Base-by-base conservation (phyloP, 2,329 filamentous ascomycete genomes). In the Cercospora sp. region DNA sequence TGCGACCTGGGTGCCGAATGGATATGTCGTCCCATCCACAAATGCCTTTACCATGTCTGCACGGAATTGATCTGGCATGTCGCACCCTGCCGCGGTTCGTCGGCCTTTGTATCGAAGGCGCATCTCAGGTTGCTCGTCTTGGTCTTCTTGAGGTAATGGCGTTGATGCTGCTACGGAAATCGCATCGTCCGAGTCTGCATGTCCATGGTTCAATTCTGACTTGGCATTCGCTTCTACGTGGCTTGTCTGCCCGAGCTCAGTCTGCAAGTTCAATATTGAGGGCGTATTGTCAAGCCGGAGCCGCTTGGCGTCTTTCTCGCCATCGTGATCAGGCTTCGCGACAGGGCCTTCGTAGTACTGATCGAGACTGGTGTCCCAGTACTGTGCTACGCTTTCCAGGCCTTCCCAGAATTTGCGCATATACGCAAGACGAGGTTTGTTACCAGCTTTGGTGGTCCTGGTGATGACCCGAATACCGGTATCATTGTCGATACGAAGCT, bases 281-380 rank as follows among this genome's bases (percentile, higher is more conserved):
- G 65, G 67, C 28, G 61, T 53, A 28, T 60, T 65, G 60, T 74
- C 72, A 23, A 73, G 67, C 16, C 72, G 70, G 60, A 72, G 71
- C 30, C 74, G 74, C 65, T 76, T 76, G 9, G 70, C 61, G 53
- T 65, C 69, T n/a, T 74, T 70, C 60, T 69, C 66, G 16, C 13
- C 58, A 28, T 67, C 67, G 10, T 62, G 60, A 2, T 70, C 69
- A 39, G 69, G 64, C 31, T n/a, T 58, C 5, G 58, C n/a, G 20
- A 51, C 72, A 67, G 61, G 70, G 5, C 77, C 74, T 18, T 78
- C 75, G 51, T 82, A 82, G 75, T 88, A 88, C 31, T 87, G 77
- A 71, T 90, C 87, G 59, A 85, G 74, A 67, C 83, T 87, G 45
- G 80, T 81, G 73, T 90, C 87, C 87, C 87, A 90, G 73, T 88